Conservation (phyloP, 768 basidiomycete species). For the Xerocomus spinulosus region DNA sequence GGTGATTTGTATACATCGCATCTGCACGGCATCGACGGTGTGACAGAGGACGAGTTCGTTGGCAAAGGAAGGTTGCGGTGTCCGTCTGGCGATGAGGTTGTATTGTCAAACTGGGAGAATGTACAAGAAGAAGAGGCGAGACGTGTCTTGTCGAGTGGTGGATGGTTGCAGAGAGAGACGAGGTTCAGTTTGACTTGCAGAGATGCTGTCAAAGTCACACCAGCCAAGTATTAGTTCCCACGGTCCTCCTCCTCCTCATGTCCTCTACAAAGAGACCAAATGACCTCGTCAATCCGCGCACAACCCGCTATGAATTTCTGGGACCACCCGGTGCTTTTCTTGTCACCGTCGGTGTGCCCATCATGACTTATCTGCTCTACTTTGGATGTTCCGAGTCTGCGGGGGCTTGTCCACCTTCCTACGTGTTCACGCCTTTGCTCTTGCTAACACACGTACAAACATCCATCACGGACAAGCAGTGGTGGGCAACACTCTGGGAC, state of each 20-base stretch:
- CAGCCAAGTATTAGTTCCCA: background rate
- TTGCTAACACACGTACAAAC: constrained; percentile 37
- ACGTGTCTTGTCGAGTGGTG: constrained; percentile 43
- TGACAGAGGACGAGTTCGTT: constrained; percentile 44
- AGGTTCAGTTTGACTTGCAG: constrained; percentile 86
- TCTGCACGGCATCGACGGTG: constrained; percentile 77
- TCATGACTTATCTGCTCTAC: constrained; percentile 67
- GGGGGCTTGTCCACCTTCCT: constrained; percentile 63
- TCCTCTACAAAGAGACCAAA: constrained; percentile 17
- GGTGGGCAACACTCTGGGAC: constrained; percentile 83
- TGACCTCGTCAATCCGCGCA: constrained; percentile 60
- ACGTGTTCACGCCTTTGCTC: constrained; percentile 33
- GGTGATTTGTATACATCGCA: constrained; percentile 62
- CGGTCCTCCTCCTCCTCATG: constrained; percentile 8
- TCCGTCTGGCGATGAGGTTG: constrained; percentile 28
- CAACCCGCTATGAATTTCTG: constrained; percentile 74
- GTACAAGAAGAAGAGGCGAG: constrained; percentile 41
- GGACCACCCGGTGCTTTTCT: constrained; percentile 75
- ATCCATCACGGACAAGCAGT: constrained; percentile 45
- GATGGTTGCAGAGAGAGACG: constrained; percentile 48
- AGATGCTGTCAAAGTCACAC: constrained; percentile 62
- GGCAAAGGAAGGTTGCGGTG: constrained; percentile 17
- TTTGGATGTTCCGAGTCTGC: constrained; percentile 71
- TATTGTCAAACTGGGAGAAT: constrained; percentile 56
- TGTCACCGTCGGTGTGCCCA: constrained; percentile 67